Conservation (phyloP, 2,329 filamentous ascomycete genomes). For the Xylariaceae sp. region DNA sequence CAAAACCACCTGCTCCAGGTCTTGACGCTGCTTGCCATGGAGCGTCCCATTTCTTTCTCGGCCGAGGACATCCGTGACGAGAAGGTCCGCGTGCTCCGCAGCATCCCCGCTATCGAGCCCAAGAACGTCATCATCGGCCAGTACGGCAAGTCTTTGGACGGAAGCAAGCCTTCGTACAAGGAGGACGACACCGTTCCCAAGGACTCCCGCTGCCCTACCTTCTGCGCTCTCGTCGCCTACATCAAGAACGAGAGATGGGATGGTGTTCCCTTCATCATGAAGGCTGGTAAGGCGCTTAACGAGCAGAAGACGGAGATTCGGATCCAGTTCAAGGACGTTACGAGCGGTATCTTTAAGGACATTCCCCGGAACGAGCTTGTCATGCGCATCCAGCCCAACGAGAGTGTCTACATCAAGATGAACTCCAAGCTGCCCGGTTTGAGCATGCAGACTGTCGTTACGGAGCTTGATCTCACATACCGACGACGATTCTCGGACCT, state of each 20-base stretch:
- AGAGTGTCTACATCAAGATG: constrained; percentile 99
- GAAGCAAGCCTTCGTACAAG: constrained; percentile 95
- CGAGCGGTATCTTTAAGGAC: constrained; percentile 98
- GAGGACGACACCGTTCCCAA: constrained; percentile 98
- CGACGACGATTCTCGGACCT: constrained; percentile 96
- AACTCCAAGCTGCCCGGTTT: constrained; percentile 98
- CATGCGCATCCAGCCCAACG: constrained; percentile 98
- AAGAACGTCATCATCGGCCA: constrained; percentile 99
- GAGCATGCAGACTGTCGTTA: constrained; percentile 99
- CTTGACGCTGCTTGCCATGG: constrained; percentile 93
- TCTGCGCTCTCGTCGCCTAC: constrained; percentile 93
- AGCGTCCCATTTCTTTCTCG: constrained; percentile 96
- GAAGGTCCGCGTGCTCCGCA: constrained; percentile 92
- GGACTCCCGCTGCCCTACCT: constrained; percentile 94
- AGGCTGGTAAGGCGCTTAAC: constrained; percentile 97
- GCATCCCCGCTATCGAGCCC: constrained; percentile 90
- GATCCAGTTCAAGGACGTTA: constrained; percentile 99
- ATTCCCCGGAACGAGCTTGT: constrained; percentile 99
- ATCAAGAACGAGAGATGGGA: constrained; percentile 99
- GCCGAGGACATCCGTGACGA: constrained; percentile 97
- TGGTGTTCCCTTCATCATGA: constrained; percentile 97
- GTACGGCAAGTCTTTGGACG: constrained; percentile 93
- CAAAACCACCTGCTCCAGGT: constrained; percentile 98
- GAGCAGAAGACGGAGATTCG: constrained; percentile 99
- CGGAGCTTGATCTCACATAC: constrained; percentile 97